Conservation (phyloP, 192 early-diverging fungal species). For the Rhizophagus sp. region DNA sequence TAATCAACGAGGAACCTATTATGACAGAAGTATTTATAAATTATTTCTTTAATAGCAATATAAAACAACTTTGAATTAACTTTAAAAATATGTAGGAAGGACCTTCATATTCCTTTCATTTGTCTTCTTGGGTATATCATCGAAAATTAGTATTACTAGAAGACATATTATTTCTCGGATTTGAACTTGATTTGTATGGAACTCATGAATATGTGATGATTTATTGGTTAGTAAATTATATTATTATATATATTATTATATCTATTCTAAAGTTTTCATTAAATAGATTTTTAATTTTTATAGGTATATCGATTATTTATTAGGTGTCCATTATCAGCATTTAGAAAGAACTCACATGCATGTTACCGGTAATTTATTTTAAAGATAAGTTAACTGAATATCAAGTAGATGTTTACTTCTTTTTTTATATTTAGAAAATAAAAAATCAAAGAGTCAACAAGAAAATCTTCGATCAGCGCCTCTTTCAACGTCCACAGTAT, state of each 20-base stretch:
- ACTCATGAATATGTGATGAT: slow-evolving; percentile 63
- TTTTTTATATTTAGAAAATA: slow-evolving; percentile 1
- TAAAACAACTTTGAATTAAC: not conserved
- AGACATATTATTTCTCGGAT: slow-evolving; percentile 57
- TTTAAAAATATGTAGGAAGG: slow-evolving; percentile 20
- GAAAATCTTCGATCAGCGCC: not conserved
- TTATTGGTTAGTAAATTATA: slow-evolving; percentile 47
- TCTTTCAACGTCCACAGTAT: not conserved
- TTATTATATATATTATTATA: not conserved
- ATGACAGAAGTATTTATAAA: slow-evolving; percentile 8
- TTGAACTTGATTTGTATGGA: slow-evolving; percentile 71
- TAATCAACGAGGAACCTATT: slow-evolving; percentile 25
- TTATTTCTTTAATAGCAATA: not conserved
- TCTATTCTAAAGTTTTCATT: not conserved
- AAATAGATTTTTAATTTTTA: not conserved
- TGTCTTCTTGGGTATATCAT: slow-evolving; percentile 69
- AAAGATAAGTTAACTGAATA: not conserved
- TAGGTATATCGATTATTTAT: slow-evolving; percentile 33
- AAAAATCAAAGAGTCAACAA: slow-evolving; percentile 13
- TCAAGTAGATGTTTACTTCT: too few relatives aligned
- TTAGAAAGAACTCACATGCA: slow-evolving; percentile 24
- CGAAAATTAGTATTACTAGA: slow-evolving; percentile 60
- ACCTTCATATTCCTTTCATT: slow-evolving; percentile 43
- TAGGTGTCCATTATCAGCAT: slow-evolving; percentile 31
- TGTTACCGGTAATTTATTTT: not conserved